Conservation (phyloP, 305 asterid genomes). For the Fraxinus xanthoxyloides region DNA sequence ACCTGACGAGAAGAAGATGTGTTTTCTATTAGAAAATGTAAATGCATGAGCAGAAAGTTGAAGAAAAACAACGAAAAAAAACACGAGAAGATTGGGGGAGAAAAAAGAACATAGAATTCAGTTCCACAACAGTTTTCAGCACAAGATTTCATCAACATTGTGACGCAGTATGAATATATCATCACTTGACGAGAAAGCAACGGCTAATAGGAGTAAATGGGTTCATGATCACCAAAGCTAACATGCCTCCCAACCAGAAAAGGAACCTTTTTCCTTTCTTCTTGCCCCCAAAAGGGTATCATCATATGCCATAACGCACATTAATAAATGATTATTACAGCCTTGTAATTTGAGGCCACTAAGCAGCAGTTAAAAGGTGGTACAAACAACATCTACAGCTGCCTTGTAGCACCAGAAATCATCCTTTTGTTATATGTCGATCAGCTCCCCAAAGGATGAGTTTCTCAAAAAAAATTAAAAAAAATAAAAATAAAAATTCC, state of each 20-base stretch:
- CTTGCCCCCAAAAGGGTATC: neutral
- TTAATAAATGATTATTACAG: neutral
- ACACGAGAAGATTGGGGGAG: neutral
- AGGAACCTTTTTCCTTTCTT: neutral
- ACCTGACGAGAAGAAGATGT: slow-evolving; percentile 52
- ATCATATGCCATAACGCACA: neutral
- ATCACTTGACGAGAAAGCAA: neutral
- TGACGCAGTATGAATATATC: neutral
- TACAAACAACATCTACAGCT: neutral
- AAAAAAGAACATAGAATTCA: slow-evolving; percentile 1
- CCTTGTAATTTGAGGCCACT: neutral
- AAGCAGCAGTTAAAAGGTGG: neutral
- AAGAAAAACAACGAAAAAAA: neutral
- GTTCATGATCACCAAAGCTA: neutral
- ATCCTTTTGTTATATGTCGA: neutral
- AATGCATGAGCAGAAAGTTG: neutral
- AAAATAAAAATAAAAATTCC: neutral
- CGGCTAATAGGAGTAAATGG: neutral
- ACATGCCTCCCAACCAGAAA: neutral
- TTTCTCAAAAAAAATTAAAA: neutral
- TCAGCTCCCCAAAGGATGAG: neutral
- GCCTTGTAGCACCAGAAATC: neutral
- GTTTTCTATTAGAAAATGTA: slow-evolving; percentile 8
- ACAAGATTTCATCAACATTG: slow-evolving; percentile 3
- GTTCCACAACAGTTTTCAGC: slow-evolving; percentile 14